Percentiles rank a stretch among this genome's conserved stretches.
Conservation (phyloP, 1,139 yeast species). For the Meyerozyma athensensis region DNA sequence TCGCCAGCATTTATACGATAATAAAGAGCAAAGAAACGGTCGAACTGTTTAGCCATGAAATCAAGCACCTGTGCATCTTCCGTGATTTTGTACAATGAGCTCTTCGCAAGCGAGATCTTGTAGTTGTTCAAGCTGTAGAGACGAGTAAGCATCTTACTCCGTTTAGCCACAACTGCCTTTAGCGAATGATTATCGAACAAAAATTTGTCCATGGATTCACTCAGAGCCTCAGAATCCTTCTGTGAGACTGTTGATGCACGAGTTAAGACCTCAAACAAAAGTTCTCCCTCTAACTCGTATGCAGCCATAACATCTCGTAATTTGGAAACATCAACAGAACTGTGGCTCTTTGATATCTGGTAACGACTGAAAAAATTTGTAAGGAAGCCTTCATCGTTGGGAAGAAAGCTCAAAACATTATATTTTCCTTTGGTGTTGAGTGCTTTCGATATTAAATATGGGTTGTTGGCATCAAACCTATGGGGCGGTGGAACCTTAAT, state of each 20-base stretch:
- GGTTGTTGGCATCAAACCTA: neutral
- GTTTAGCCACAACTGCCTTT: slow-evolving; percentile 3
- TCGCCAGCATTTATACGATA: slow-evolving; percentile 2
- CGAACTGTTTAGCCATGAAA: slow-evolving; percentile 1
- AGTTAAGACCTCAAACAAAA: neutral
- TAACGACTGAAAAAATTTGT: neutral
- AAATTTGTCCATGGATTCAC: neutral
- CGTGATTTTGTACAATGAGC: neutral
- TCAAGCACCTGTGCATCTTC: slow-evolving; percentile 1
- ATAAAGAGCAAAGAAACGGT: slow-evolving; percentile 3
- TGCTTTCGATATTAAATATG: neutral
- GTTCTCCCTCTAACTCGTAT: slow-evolving; percentile 1
- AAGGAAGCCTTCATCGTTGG: neutral
- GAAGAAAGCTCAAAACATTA: slow-evolving; percentile 1
- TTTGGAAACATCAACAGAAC: neutral
- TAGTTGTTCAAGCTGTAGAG: slow-evolving; percentile 1
- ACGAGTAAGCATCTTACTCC: slow-evolving; percentile 1
- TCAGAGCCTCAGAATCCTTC: neutral
- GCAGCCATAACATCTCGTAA: neutral
- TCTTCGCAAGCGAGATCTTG: neutral
- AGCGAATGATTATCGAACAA: neutral
- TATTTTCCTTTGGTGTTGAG: neutral
- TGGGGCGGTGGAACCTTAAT: slow-evolving; percentile 3
- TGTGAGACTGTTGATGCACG: neutral
- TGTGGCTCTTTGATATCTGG: neutral